These are phyloP conservation scores for Symbiotaphrina buchneri DNA, from an alignment of 495 filamentous ascomycete genomes.

Conservation along the genomic window DNA sequence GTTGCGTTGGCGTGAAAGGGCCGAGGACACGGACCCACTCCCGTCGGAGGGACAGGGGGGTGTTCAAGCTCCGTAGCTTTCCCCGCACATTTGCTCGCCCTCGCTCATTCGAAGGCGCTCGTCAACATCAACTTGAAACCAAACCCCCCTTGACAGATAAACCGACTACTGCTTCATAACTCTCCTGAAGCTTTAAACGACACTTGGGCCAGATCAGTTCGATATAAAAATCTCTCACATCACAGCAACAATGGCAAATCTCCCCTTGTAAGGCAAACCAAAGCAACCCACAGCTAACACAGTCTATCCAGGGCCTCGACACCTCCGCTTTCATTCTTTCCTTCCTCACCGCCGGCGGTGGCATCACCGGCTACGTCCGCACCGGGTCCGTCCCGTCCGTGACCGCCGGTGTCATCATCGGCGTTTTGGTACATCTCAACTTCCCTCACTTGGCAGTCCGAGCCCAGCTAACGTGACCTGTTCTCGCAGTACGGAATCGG, in stretches of 20 bases:
- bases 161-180: not conserved
- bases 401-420: slow-evolving; percentile 61
- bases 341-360: slow-evolving; percentile 64
- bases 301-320: slow-evolving; percentile 12
- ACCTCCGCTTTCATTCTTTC: slow-evolving; percentile 53
- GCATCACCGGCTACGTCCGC: slow-evolving; percentile 60
- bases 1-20: too few relatives aligned
- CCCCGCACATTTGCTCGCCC: too few relatives aligned
- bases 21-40: too few relatives aligned
- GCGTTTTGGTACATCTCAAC: slow-evolving; percentile 20
- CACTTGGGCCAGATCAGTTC: too few relatives aligned
- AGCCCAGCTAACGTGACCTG: not conserved
- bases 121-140: too few relatives aligned
- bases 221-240: too few relatives aligned
- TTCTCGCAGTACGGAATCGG: slow-evolving; percentile 35
- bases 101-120: too few relatives aligned
- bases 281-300: too few relatives aligned
- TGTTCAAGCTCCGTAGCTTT: too few relatives aligned
- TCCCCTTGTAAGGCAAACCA: too few relatives aligned
- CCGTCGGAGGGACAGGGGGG: too few relatives aligned
- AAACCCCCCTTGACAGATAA: not conserved
- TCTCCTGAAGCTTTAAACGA: not conserved
- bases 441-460: not conserved
- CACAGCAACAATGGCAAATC: too few relatives aligned
- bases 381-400: slow-evolving; percentile 75